Conservation (phyloP, 768 basidiomycete genomes). For the Tulasnella sp. region DNA sequence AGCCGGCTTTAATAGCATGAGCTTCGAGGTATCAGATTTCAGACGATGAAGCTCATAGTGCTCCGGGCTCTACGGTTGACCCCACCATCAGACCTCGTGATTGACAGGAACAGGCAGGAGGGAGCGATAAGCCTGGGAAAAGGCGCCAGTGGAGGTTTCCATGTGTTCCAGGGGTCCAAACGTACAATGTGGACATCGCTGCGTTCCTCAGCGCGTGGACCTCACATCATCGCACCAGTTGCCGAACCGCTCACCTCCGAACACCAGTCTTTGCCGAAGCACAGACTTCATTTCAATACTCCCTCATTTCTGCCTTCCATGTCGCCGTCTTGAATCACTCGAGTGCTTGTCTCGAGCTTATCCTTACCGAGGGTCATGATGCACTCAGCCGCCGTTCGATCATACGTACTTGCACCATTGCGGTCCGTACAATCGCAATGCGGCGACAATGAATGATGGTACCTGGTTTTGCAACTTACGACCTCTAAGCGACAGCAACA, state of each 20-base stretch:
- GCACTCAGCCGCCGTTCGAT: not conserved
- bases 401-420: not conserved
- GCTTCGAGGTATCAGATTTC: not conserved
- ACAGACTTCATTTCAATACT: not conserved
- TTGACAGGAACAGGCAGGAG: not conserved
- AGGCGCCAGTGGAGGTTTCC: conserved; percentile 9
- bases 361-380: not conserved
- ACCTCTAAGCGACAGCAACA: conserved; percentile 12
- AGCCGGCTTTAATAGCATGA: not conserved
- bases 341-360: not conserved
- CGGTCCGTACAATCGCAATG: not conserved
- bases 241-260: not conserved
- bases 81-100: not conserved
- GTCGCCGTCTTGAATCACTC: not conserved
- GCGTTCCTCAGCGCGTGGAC: conserved; percentile 4
- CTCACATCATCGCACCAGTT: not conserved
- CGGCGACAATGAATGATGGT: conserved; percentile 10
- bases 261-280: not conserved
- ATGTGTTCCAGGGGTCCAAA: conserved; percentile 4
- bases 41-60: not conserved
- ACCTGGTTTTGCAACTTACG: conserved; percentile 8
- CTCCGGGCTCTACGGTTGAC: not conserved
- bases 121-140: conserved; percentile 12
- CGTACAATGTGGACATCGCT: conserved; percentile 16
- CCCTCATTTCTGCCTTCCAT: not conserved